These are phyloP conservation scores for Termitomyces sp. DNA, from an alignment of 1,284 basidiomycete genomes.

Conservation along the genomic window DNA sequence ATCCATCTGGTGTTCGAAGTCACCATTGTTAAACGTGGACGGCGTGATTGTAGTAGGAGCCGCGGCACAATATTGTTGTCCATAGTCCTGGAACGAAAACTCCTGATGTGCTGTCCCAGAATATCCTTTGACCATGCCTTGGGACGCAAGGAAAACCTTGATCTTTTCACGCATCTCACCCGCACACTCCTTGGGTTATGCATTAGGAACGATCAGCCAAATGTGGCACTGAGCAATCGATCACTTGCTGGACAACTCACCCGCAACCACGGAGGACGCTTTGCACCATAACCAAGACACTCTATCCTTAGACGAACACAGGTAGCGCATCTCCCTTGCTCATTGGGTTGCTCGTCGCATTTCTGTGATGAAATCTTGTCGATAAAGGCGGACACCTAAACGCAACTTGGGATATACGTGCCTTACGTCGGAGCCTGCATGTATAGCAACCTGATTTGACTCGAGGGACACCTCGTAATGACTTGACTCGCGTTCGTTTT, in stretches of 20 bases:
- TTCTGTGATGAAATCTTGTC: conserved; percentile 42
- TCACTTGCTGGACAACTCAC: conserved; percentile 34
- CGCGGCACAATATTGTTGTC: conserved; percentile 2
- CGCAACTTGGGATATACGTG: background rate
- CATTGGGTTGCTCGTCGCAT: conserved; percentile 71
- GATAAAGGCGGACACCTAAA: background rate
- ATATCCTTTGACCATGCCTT: conserved; percentile 83
- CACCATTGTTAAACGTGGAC: background rate
- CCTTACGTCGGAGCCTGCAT: conserved; percentile 9
- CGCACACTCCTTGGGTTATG: conserved; percentile 46
- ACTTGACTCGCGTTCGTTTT: background rate
- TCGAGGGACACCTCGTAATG: conserved; percentile 1
- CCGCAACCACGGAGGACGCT: conserved; percentile 78
- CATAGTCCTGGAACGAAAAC: conserved; percentile 5
- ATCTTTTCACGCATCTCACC: conserved; percentile 68
- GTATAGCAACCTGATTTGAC: conserved; percentile 11
- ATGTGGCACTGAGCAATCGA: background rate
- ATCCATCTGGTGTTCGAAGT: background rate
- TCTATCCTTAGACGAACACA: conserved; percentile 77
- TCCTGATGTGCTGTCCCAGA: conserved; percentile 44
- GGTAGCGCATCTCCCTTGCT: conserved; percentile 62
- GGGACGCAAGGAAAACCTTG: conserved; percentile 68
- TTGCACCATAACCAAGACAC: conserved; percentile 78
- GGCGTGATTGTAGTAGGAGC: background rate
- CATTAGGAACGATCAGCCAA: conserved; percentile 6